These are phyloP conservation scores for Phytomonas francai DNA, from an alignment of 208 protist genomes.

Conservation along the genomic window DNA sequence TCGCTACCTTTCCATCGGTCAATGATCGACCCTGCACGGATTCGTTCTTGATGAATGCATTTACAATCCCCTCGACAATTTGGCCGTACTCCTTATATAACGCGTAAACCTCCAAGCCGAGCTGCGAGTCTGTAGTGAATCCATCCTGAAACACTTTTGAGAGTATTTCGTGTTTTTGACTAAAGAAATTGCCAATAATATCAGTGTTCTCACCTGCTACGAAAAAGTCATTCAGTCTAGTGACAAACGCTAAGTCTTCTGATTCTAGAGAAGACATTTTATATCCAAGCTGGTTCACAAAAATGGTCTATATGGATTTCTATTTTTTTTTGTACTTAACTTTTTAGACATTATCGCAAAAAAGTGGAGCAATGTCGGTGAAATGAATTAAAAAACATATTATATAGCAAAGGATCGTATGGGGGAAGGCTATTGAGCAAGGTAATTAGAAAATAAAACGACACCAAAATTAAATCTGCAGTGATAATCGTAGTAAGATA, in stretches of 20 bases:
- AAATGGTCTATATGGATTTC: not conserved
- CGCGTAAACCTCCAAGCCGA: constrained; percentile 40
- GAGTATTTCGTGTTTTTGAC: constrained; percentile 29
- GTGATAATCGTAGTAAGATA: not conserved
- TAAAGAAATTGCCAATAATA: constrained; percentile 49
- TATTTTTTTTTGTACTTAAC: not conserved
- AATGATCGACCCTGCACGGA: not conserved
- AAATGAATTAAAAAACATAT: not conserved
- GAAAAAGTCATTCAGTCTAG: constrained; percentile 65
- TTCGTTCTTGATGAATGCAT: constrained; percentile 27
- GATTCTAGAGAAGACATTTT: not conserved
- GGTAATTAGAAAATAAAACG: not conserved
- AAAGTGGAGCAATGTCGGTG: not conserved
- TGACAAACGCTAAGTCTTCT: constrained; percentile 17
- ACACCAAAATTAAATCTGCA: not conserved
- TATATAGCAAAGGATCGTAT: not conserved
- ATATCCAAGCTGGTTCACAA: not conserved
- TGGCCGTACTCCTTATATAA: constrained; percentile 47
- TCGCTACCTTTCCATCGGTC: constrained; percentile 9
- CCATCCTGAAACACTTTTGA: constrained; percentile 10
- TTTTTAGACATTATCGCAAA: not conserved
- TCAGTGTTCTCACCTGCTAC: constrained; percentile 50
- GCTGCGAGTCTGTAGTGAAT: constrained; percentile 28
- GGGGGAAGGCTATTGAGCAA: not conserved
- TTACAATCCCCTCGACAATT: constrained; percentile 47